These are phyloP conservation scores for Claviceps pusilla DNA, from an alignment of 2,329 filamentous ascomycete species.

Conservation along the genomic window DNA sequence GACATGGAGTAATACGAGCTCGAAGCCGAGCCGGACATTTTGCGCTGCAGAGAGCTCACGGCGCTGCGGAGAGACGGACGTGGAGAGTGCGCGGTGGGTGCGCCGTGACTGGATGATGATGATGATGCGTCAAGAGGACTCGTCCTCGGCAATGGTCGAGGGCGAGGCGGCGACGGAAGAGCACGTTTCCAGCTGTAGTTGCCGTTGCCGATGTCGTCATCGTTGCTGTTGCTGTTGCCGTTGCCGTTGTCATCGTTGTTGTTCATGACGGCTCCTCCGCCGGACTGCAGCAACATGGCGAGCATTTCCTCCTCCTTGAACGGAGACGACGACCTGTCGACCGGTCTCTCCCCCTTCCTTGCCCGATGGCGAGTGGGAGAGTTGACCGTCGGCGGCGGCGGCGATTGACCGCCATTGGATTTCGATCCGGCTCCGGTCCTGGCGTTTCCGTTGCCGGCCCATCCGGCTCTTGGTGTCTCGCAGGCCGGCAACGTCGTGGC, in stretches of 20 bases:
- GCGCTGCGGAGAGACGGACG: conserved; percentile 8
- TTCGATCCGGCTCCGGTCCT: no score
- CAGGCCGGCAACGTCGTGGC: conserved; percentile 6
- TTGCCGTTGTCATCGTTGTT: no score
- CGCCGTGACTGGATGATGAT: background rate
- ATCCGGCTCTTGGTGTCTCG: conserved; percentile 7
- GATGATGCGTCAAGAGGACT: conserved; percentile 13
- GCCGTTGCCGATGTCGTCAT: background rate
- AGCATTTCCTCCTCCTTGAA: conserved; percentile 21
- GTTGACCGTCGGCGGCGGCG: conserved; percentile 2
- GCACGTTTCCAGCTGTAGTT: conserved; percentile 6
- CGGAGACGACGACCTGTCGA: conserved; percentile 15
- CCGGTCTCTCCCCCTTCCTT: background rate
- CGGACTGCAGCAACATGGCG: conserved; percentile 16
- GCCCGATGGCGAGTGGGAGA: conserved; percentile 1
- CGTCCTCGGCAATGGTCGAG: conserved; percentile 5
- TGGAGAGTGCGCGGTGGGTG: conserved; percentile 15
- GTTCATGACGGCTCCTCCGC: conserved; percentile 2
- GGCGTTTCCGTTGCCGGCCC: background rate
- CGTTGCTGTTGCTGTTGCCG: no score
- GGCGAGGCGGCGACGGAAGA: conserved; percentile 18
- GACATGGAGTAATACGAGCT: conserved; percentile 14
- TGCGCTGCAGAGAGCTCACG: conserved; percentile 9
- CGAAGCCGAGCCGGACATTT: conserved; percentile 8
- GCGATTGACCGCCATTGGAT: background rate